A percentile compares a stretch with the other conserved stretches of the same genome.
These are phyloP conservation scores for Cryptococcus sp. DNA, from an alignment of 1,284 basidiomycete species.

Conservation along the genomic window DNA sequence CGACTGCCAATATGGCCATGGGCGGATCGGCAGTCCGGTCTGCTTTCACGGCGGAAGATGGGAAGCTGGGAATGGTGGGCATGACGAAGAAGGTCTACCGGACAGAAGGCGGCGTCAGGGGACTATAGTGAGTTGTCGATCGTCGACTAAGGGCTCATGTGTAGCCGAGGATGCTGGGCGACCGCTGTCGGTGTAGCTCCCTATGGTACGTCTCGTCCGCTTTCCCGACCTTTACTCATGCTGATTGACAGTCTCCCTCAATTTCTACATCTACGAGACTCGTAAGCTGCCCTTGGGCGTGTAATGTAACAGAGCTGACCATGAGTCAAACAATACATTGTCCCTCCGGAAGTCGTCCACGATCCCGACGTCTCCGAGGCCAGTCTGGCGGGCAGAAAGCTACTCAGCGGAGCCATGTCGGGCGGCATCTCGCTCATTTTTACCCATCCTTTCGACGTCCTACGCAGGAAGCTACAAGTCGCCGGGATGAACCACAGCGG, in stretches of 20 bases:
- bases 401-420: constrained; percentile 51
- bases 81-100: constrained; percentile 85
- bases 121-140: constrained; percentile 60
- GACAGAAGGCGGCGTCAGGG: constrained; percentile 83
- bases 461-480: constrained; percentile 86
- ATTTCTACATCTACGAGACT: constrained; percentile 45
- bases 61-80: constrained; percentile 66
- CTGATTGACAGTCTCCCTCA: constrained; percentile 37
- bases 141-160: neutral
- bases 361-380: constrained; percentile 18
- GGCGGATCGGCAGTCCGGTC: constrained; percentile 51
- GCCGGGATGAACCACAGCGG: constrained; percentile 69
- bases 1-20: constrained; percentile 54
- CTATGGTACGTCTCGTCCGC: constrained; percentile 52
- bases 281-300: constrained; percentile 13
- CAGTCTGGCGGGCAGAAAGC: constrained; percentile 35
- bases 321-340: constrained; percentile 20
- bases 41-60: constrained; percentile 35
- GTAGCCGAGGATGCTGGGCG: constrained; percentile 61
- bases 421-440: constrained; percentile 79
- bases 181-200: constrained; percentile 90
- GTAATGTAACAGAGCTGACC: neutral
- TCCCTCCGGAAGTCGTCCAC: constrained; percentile 16
- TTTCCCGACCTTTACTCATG: neutral
- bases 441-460: constrained; percentile 92